These are phyloP conservation scores for Paramecium bursaria DNA, from an alignment of 73 alveolate genomes.

Conservation along the genomic window DNA sequence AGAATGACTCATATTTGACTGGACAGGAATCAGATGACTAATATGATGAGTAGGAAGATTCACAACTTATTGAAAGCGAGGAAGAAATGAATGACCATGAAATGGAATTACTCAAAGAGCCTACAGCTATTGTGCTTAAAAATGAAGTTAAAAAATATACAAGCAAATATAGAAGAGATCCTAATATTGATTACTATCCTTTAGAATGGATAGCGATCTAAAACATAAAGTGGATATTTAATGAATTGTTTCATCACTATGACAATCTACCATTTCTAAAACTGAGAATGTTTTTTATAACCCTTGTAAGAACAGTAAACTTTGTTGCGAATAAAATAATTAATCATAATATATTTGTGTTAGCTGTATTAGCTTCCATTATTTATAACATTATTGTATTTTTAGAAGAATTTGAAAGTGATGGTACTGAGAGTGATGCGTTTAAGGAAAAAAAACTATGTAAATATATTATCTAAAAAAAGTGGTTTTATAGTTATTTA, in stretches of 20 bases:
- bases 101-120: not conserved
- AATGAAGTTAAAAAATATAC: not conserved
- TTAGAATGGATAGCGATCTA: conserved; percentile 8
- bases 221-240: not conserved
- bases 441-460: not conserved
- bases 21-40: conserved; percentile 13
- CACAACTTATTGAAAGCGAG: not conserved
- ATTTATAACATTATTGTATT: conserved; percentile 16
- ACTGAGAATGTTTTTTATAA: not conserved
- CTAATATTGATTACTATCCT: conserved; percentile 13
- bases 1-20: not conserved
- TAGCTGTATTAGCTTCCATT: conserved; percentile 18
- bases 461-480: not conserved
- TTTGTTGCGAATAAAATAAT: not conserved
- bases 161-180: conserved; percentile 17
- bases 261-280: not conserved
- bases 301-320: not conserved
- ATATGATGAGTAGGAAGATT: not conserved
- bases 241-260: not conserved
- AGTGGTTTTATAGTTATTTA: conserved; percentile 30
- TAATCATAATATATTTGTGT: not conserved
- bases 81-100: not conserved
- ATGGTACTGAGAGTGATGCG: not conserved
- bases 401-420: not conserved
- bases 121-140: not conserved